Conservation (phyloP, 1,139 yeast genomes). For the Hemisphaericaspora subhashii region DNA sequence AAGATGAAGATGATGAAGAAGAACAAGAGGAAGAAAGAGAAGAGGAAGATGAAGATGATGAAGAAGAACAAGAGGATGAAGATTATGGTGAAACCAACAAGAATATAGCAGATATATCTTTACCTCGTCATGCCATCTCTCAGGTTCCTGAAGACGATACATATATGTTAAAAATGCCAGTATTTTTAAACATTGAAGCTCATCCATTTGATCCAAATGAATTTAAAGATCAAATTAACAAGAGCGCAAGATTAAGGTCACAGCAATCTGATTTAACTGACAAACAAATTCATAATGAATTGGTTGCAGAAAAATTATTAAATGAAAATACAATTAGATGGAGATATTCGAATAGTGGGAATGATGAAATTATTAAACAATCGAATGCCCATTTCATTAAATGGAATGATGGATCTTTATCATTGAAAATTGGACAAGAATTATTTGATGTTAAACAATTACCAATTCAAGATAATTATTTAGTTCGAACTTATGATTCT, state of each 20-base stretch:
- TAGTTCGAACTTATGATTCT: conserved; percentile 70
- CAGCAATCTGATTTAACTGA: conserved; percentile 27
- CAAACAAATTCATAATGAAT: conserved; percentile 42
- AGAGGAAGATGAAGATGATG: conserved; percentile 16
- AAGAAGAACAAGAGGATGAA: conserved; percentile 29
- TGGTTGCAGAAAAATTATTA: conserved; percentile 51
- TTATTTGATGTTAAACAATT: conserved; percentile 74
- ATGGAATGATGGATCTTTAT: conserved; percentile 92
- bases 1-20: conserved; percentile 23
- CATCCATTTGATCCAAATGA: conserved; percentile 81
- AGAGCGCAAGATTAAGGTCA: conserved; percentile 46
- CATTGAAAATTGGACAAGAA: conserved; percentile 85
- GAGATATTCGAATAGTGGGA: conserved; percentile 76
- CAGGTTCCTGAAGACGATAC: conserved; percentile 43
- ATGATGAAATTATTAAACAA: conserved; percentile 69
- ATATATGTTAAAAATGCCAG: conserved; percentile 71
- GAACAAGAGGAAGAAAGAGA: conserved; percentile 13
- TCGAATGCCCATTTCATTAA: conserved; percentile 86
- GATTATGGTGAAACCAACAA: conserved; percentile 34
- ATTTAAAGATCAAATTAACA: conserved; percentile 57
- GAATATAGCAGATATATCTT: conserved; percentile 59
- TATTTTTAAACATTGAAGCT: conserved; percentile 79
- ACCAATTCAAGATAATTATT: conserved; percentile 69
- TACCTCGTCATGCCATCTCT: conserved; percentile 72
- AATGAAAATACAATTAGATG: conserved; percentile 88